These are phyloP conservation scores for Didymella lethalis DNA, from an alignment of 2,329 filamentous ascomycete species.

Conservation along the genomic window DNA sequence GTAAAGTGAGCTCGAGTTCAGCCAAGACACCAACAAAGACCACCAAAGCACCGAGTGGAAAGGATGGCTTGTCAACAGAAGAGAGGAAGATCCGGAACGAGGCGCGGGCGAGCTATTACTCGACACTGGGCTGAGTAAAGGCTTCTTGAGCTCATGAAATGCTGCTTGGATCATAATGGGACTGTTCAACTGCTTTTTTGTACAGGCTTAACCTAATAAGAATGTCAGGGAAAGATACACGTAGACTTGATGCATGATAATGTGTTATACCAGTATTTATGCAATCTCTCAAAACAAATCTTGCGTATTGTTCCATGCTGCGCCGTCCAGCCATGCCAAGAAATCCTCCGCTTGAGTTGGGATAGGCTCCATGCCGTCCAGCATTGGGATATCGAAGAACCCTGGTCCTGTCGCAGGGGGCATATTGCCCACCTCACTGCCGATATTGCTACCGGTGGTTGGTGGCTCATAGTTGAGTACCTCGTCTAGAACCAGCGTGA, in stretches of 20 bases:
- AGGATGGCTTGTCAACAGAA: slow-evolving; percentile 10
- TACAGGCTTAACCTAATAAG: not conserved
- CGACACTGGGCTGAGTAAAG: slow-evolving; percentile 10
- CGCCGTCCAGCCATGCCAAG: slow-evolving; percentile 48
- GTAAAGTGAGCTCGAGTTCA: slow-evolving; percentile 3
- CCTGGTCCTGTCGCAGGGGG: slow-evolving; percentile 30
- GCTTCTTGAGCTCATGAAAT: not conserved
- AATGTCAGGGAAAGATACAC: too few species aligned
- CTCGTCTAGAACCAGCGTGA: slow-evolving; percentile 45
- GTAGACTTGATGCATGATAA: not conserved
- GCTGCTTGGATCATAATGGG: not conserved
- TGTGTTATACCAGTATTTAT: not conserved
- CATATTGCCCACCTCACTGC: slow-evolving; percentile 16
- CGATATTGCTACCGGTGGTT: slow-evolving; percentile 25
- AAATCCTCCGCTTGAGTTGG: slow-evolving; percentile 48
- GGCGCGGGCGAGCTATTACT: slow-evolving; percentile 24
- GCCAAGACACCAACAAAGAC: slow-evolving; percentile 1
- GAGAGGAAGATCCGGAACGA: slow-evolving; percentile 20
- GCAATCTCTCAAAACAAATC: slow-evolving; percentile 23
- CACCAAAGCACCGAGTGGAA: slow-evolving; percentile 6
- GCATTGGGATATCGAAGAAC: slow-evolving; percentile 47
- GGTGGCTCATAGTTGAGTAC: slow-evolving; percentile 48
- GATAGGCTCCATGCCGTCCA: slow-evolving; percentile 49
- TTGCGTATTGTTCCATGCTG: slow-evolving; percentile 46
- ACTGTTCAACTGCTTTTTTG: not conserved